Percentiles rank a stretch among this genome's conserved stretches.
Evolutionary conservation across 2,329 filamentous ascomycete species (phyloP).

Genomic region (Fusarium redolens): DNA sequence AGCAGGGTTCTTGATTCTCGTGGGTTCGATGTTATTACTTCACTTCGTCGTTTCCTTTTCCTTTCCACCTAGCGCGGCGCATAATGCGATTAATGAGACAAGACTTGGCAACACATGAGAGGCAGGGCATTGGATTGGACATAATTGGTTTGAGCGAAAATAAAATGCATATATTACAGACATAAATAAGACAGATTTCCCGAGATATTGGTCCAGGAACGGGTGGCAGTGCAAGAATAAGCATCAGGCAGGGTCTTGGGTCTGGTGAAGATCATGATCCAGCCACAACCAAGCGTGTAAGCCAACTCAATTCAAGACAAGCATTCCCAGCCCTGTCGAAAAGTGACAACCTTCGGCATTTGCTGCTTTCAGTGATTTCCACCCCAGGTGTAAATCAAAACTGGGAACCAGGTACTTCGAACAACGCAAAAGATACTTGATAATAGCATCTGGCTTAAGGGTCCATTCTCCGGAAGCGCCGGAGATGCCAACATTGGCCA

Average conservation of each 20-base stretch:
- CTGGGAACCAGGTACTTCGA: slow-evolving; percentile 24
- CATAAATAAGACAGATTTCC: slow-evolving; percentile 19
- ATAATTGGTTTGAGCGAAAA: slow-evolving; percentile 4
- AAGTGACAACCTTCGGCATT: slow-evolving; percentile 4
- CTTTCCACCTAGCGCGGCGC: slow-evolving; percentile 30
- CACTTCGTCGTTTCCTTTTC: neutral
- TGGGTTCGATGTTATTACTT: neutral
- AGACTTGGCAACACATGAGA: slow-evolving; percentile 10
- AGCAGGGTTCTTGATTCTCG: neutral
- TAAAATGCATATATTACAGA: slow-evolving; percentile 15
- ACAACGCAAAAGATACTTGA: slow-evolving; percentile 26
- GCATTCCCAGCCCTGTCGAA: slow-evolving; percentile 11
- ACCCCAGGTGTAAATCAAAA: slow-evolving; percentile 22
- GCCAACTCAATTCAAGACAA: slow-evolving; percentile 15
- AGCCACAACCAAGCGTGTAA: neutral
- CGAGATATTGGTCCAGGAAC: slow-evolving; percentile 1
- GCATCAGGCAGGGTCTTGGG: neutral
- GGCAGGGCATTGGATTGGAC: neutral
- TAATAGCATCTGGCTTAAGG: neutral
- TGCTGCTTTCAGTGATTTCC: neutral
- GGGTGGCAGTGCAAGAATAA: slow-evolving; percentile 5
- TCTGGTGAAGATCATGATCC: neutral
- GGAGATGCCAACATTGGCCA: slow-evolving; percentile 22
- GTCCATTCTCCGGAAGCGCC: slow-evolving; percentile 29
- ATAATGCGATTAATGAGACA: slow-evolving; percentile 12